These are phyloP conservation scores for Pythium pyrilobum DNA, from an alignment of 352 stramenopile genomes.

Conservation along the genomic window DNA sequence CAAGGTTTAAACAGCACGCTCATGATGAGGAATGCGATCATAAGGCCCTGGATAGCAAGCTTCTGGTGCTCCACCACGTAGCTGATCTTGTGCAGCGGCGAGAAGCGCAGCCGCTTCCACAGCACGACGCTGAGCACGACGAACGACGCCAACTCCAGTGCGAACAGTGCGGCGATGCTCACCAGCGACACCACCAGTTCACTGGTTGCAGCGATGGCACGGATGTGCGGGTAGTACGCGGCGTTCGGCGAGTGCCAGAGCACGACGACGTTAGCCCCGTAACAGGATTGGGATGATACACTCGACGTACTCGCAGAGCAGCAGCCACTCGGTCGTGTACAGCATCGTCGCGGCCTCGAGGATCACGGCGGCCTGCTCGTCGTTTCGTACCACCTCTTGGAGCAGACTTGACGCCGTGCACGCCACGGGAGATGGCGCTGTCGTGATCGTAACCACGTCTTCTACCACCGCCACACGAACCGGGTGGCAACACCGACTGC, in stretches of 20 bases:
- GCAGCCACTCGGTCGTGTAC: conserved; percentile 28
- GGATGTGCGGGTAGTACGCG: conserved; percentile 7
- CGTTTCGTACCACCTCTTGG: too few relatives aligned
- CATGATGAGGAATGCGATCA: conserved; percentile 19
- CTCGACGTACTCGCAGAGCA: conserved; percentile 31
- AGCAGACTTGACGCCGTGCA: too few relatives aligned
- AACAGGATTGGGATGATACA: conserved; percentile 27
- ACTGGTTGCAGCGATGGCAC: neutral
- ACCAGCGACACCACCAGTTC: neutral
- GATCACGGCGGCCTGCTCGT: neutral
- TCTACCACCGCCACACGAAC: too few relatives aligned
- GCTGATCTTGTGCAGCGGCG: conserved; percentile 26
- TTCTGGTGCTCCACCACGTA: conserved; percentile 41
- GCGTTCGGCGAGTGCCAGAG: conserved; percentile 3
- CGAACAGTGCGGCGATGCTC: conserved; percentile 1
- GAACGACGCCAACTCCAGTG: conserved; percentile 15
- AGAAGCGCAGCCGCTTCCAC: conserved; percentile 2
- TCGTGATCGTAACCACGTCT: too few relatives aligned
- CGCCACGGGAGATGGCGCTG: neutral
- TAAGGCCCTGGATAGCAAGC: conserved; percentile 22
- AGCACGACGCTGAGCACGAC: conserved; percentile 7
- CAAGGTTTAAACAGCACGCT: neutral
- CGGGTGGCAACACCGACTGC: too few relatives aligned
- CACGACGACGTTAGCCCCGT: conserved; percentile 7
- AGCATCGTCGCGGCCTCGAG: conserved; percentile 14